A percentile compares a stretch with the other conserved stretches of the same genome.
Conservation (phyloP, 306 rosid genomes). For the Benincasa hispida region DNA sequence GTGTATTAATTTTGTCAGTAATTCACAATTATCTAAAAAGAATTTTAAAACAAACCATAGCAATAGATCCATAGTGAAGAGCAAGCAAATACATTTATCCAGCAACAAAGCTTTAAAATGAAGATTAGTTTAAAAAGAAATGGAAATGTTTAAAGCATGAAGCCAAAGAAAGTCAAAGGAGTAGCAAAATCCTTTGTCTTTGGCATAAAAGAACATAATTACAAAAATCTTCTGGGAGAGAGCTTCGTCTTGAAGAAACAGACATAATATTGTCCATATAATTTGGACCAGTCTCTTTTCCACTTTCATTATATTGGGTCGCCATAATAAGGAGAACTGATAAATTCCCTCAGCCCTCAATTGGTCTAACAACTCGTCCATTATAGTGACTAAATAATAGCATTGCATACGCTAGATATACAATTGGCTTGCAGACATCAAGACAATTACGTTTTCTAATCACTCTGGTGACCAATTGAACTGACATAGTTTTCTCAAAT, state of each 20-base stretch:
- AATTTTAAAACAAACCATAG: neutral
- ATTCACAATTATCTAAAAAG: neutral
- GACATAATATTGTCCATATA: neutral
- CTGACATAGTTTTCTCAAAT: neutral
- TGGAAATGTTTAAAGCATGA: neutral
- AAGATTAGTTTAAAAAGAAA: neutral
- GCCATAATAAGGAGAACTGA: neutral
- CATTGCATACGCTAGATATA: neutral
- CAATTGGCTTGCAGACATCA: neutral
- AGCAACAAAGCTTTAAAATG: neutral
- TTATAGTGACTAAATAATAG: neutral
- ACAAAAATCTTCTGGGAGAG: neutral
- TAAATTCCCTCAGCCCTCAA: neutral
- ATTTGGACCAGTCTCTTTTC: neutral
- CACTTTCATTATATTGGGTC: too few species aligned
- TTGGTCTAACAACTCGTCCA: neutral
- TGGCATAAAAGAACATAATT: neutral
- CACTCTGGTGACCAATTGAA: neutral
- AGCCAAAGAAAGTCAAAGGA: neutral
- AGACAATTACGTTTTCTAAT: neutral
- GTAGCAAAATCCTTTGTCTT: neutral
- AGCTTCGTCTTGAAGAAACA: neutral
- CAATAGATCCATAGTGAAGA: neutral
- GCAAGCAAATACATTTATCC: neutral
- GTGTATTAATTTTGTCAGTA: neutral